phyloP scores from a whole-genome alignment of 2,329 filamentous ascomycete species.

The Alternaria infectoria region DNA sequence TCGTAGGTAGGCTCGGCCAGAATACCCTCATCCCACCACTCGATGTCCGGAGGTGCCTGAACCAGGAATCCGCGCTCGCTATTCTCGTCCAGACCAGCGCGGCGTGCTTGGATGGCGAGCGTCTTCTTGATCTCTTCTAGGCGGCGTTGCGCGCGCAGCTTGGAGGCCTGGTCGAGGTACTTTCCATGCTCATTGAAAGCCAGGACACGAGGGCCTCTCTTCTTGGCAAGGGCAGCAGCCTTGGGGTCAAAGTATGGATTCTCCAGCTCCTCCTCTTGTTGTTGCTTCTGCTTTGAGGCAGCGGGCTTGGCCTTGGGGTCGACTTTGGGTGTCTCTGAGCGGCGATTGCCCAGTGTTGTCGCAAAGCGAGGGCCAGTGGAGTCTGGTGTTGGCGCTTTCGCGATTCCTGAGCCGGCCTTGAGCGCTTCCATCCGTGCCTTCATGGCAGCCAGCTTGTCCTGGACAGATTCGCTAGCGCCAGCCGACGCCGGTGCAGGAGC shows the following conservation, averaged over 20 bases:
- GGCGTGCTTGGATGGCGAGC: slow-evolving; percentile 84
- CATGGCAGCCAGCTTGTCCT: slow-evolving; percentile 37
- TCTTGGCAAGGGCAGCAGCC: slow-evolving; percentile 59
- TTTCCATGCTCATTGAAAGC: slow-evolving; percentile 96
- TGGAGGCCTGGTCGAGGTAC: slow-evolving; percentile 93
- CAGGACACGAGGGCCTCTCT: slow-evolving; percentile 71
- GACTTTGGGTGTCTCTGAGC: slow-evolving; percentile 49
- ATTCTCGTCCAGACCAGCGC: slow-evolving; percentile 93
- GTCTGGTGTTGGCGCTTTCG: slow-evolving; percentile 44
- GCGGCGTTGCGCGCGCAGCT: slow-evolving; percentile 82
- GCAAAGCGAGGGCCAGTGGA: slow-evolving; percentile 60
- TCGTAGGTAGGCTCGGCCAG: slow-evolving; percentile 78
- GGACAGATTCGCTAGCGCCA: slow-evolving; percentile 19
- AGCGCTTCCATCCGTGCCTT: slow-evolving; percentile 41
- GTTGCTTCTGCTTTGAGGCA: slow-evolving; percentile 42
- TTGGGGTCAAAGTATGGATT: slow-evolving; percentile 87
- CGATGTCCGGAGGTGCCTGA: slow-evolving; percentile 81
- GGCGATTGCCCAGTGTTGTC: slow-evolving; percentile 62
- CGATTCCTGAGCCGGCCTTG: slow-evolving; percentile 68
- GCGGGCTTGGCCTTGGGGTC: slow-evolving; percentile 35
- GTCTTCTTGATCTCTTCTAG: slow-evolving; percentile 94
- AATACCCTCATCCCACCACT: slow-evolving; percentile 97
- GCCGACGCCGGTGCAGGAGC: slow-evolving; percentile 19
- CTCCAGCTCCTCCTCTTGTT: slow-evolving; percentile 64
- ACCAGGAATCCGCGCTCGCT: slow-evolving; percentile 89